Evolutionary conservation across 164 flowering plant genomes (phyloP).

Genomic region (Platanus orientalis): DNA sequence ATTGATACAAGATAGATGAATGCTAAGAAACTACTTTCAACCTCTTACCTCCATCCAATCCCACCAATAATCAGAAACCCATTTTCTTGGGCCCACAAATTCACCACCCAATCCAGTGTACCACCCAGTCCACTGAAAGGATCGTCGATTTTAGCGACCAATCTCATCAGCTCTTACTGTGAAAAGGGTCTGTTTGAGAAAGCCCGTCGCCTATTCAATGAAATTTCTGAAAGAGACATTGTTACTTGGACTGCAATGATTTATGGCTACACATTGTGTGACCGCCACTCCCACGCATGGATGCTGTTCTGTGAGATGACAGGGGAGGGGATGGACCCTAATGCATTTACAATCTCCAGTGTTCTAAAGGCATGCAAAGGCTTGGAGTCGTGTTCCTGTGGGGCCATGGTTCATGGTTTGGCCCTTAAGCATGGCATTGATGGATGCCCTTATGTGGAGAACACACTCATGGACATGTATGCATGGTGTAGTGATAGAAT

Average conservation of each 20-base stretch:
- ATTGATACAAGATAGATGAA: not conserved
- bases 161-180: slow-evolving; percentile 46
- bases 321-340: slow-evolving; percentile 39
- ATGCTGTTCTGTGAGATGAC: slow-evolving; percentile 47
- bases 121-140: slow-evolving; percentile 24
- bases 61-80: slow-evolving; percentile 22
- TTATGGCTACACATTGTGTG: slow-evolving; percentile 53
- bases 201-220: slow-evolving; percentile 71
- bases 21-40: not conserved
- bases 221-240: slow-evolving; percentile 72
- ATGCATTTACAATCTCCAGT: slow-evolving; percentile 62
- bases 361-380: slow-evolving; percentile 72
- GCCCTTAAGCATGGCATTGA: slow-evolving; percentile 53
- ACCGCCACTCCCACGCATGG: slow-evolving; percentile 48
- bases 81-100: slow-evolving; percentile 18
- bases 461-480: slow-evolving; percentile 76
- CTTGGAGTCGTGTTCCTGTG: slow-evolving; percentile 38
- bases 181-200: slow-evolving; percentile 34
- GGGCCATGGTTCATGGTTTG: slow-evolving; percentile 59
- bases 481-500: slow-evolving; percentile 57
- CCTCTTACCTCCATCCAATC: slow-evolving; percentile 14
- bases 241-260: slow-evolving; percentile 89
- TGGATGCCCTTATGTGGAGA: slow-evolving; percentile 58
- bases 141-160: slow-evolving; percentile 45
- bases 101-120: slow-evolving; percentile 17